Evolutionary conservation across 192 early-diverging fungal genomes (phyloP), one percentile per base, ranked within the genome.

Genomic region (Borealophlyctis nickersoniae): DNA sequence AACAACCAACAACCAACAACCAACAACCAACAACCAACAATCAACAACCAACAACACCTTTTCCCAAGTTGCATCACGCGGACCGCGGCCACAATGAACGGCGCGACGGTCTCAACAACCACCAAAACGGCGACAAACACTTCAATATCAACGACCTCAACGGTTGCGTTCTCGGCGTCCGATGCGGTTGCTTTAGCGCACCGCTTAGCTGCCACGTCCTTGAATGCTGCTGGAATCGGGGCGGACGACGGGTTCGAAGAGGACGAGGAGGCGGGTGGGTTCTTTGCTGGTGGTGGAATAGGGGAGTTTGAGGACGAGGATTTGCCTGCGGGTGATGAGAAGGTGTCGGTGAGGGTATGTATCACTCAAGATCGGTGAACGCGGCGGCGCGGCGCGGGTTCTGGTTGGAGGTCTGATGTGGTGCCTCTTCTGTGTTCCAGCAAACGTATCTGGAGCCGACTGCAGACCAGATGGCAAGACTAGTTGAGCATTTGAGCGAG

Each of bases 131-230:
- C n/a, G n/a, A n/a, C n/a, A n/a, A n/a, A n/a, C n/a, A n/a, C n/a
- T n/a, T n/a, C n/a, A n/a, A n/a, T n/a, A n/a, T n/a, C n/a, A n/a
- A n/a, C n/a, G n/a, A n/a, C 45, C n/a, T n/a, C 45, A n/a, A 49
- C 45, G 53, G 7, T n/a, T n/a, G n/a, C n/a, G n/a, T n/a, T n/a
- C n/a, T n/a, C n/a, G 28, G 60, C 31, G 7, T 72, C 63, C 24
- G 48, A 57, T 23, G 71, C 71, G 48, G 60, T 66, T 30, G 71
- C 71, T 16, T 45, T 72, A n/a, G 71, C 71, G 1, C 58, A 72
- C 36, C 11, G 49, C 48, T 65, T 72, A 14, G 71, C 71, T 16
- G 54, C 63, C 3, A 58, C 65, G 14, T 61, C 71, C 13, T 60
- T 72, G 4, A 56, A 66, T 7, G 64, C 36, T 34, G 34, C 52